These are phyloP conservation scores for Pseudogymnoascus sp. DNA, from an alignment of 2,329 filamentous ascomycete species.

Conservation along the genomic window DNA sequence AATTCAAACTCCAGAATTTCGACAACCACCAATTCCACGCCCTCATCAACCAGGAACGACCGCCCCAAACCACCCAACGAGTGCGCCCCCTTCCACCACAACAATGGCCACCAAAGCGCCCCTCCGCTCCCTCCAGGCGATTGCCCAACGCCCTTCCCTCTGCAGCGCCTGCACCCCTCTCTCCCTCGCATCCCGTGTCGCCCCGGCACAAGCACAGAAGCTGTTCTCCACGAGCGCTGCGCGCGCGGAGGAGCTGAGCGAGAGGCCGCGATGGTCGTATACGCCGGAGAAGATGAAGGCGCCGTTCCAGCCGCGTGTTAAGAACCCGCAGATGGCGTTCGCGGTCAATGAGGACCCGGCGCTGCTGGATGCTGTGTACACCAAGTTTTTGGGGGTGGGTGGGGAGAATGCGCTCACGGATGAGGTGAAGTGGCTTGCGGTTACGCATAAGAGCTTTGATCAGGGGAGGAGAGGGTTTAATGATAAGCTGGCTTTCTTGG, in stretches of 20 bases:
- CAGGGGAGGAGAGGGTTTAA: slow-evolving; percentile 92
- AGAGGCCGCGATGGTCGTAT: slow-evolving; percentile 58
- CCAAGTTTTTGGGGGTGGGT: slow-evolving; percentile 62
- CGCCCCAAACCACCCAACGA: neutral
- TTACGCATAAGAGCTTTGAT: slow-evolving; percentile 98
- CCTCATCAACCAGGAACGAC: neutral
- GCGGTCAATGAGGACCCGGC: slow-evolving; percentile 67
- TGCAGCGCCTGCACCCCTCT: slow-evolving; percentile 14
- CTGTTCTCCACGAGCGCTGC: slow-evolving; percentile 5
- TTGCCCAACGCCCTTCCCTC: slow-evolving; percentile 22
- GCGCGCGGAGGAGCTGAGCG: slow-evolving; percentile 25
- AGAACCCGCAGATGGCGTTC: slow-evolving; percentile 48
- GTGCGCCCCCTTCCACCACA: slow-evolving; percentile 1
- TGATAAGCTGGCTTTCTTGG: slow-evolving; percentile 81
- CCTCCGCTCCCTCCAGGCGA: slow-evolving; percentile 32
- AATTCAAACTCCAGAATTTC: slow-evolving; percentile 9
- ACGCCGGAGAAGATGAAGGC: slow-evolving; percentile 65
- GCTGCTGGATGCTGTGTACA: slow-evolving; percentile 70
- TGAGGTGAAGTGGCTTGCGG: slow-evolving; percentile 91
- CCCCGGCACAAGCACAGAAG: neutral
- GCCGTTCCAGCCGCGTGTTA: slow-evolving; percentile 53
- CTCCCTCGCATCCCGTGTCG: neutral
- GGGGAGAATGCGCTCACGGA: slow-evolving; percentile 72
- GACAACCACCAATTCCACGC: slow-evolving; percentile 1
- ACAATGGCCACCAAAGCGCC: slow-evolving; percentile 42